Evolutionary conservation across 179 eudicot species (phyloP).

Genomic region (Monotropa hypopitys): DNA sequence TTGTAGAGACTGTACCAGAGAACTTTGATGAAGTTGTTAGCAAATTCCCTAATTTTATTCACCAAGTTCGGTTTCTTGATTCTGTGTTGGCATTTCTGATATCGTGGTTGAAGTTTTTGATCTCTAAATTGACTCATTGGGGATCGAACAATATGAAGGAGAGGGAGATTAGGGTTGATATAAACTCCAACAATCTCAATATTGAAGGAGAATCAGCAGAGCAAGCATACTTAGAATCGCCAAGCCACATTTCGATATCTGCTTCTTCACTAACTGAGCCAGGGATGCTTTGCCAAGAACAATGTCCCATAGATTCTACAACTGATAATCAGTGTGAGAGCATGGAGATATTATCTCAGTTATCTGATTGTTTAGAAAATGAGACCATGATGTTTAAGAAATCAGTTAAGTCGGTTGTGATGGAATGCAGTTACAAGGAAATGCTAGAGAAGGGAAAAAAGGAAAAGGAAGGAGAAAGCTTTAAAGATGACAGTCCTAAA

Average conservation of each 20-base stretch:
- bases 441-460: constrained; percentile 28
- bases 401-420: not conserved
- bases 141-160: constrained; percentile 24
- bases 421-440: constrained; percentile 32
- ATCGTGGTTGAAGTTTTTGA: constrained; percentile 23
- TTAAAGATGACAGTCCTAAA: not conserved
- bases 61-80: constrained; percentile 26
- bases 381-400: not conserved
- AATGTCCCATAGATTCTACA: not conserved
- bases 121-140: constrained; percentile 18
- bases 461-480: not conserved
- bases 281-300: not conserved
- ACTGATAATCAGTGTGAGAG: not conserved
- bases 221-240: not conserved
- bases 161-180: constrained; percentile 42
- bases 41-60: constrained; percentile 16
- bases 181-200: constrained; percentile 8
- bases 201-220: constrained; percentile 2
- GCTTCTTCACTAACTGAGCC: constrained; percentile 1
- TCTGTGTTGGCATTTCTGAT: constrained; percentile 13
- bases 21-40: constrained; percentile 23
- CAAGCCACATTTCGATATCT: not conserved
- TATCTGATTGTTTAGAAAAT: constrained; percentile 1
- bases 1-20: constrained; percentile 30
- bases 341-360: not conserved